Conservation (phyloP, 202 grass and related monocot species). For the Eragrostis tef region DNA sequence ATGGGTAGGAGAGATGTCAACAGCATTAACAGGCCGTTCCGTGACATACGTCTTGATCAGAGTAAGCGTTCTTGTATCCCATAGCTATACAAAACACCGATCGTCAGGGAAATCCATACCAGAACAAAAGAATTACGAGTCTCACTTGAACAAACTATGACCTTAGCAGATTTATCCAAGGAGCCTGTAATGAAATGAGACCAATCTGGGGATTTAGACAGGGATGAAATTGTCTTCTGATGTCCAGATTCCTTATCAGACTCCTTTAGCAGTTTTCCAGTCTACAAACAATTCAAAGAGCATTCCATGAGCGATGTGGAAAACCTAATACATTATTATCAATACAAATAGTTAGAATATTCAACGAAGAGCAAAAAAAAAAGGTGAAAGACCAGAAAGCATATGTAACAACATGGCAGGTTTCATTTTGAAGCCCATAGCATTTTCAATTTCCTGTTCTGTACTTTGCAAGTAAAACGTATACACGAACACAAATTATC, state of each 20-base stretch:
- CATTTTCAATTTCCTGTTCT: background rate
- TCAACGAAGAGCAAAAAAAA: background rate
- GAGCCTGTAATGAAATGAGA: constrained; percentile 89
- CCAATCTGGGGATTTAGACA: constrained; percentile 68
- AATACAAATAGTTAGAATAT: background rate
- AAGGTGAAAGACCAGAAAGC: background rate
- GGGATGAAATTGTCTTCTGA: constrained; percentile 70
- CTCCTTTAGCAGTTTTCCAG: constrained; percentile 74
- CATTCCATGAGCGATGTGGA: background rate
- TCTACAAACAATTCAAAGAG: constrained; percentile 51
- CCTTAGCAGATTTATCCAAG: constrained; percentile 87
- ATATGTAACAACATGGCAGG: background rate
- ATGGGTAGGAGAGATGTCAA: constrained; percentile 85
- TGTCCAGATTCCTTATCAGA: constrained; percentile 76
- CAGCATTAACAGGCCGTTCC: constrained; percentile 89
- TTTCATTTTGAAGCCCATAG: background rate
- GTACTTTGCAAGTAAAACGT: background rate
- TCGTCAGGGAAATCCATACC: constrained; percentile 4
- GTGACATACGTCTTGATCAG: constrained; percentile 82
- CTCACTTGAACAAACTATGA: constrained; percentile 27
- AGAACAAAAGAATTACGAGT: background rate
- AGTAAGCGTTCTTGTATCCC: constrained; percentile 71
- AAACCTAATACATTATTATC: background rate
- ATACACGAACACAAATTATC: background rate
- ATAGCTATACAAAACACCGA: constrained; percentile 56